Percentiles rank a stretch among this genome's conserved stretches.
These are phyloP conservation scores for Candida ortonii DNA, from an alignment of 805 yeast species.

Conservation along the genomic window DNA sequence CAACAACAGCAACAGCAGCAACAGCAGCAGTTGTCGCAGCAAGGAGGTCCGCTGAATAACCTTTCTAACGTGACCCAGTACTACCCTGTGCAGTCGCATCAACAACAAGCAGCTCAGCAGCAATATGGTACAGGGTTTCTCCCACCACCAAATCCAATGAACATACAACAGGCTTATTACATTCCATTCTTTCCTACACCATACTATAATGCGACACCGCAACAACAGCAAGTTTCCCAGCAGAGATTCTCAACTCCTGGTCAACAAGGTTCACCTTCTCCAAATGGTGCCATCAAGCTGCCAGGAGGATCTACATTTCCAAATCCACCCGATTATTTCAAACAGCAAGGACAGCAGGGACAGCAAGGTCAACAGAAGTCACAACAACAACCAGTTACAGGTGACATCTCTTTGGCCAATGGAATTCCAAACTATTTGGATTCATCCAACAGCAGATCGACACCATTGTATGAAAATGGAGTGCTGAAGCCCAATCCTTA, in stretches of 20 bases:
- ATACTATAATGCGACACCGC: slow-evolving; percentile 21
- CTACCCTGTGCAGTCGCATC: slow-evolving; percentile 16
- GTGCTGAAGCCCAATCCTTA: slow-evolving; percentile 19
- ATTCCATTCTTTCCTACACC: slow-evolving; percentile 25
- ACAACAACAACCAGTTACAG: slow-evolving; percentile 6
- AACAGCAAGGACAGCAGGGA: slow-evolving; percentile 12
- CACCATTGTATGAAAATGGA: slow-evolving; percentile 11
- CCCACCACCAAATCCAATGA: slow-evolving; percentile 28
- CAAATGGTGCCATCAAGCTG: slow-evolving; percentile 13
- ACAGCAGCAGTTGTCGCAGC: slow-evolving; percentile 14
- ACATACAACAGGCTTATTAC: slow-evolving; percentile 24
- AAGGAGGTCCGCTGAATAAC: slow-evolving; percentile 9
- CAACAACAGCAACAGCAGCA: slow-evolving; percentile 9
- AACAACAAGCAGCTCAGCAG: slow-evolving; percentile 15
- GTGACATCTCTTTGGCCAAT: slow-evolving; percentile 4
- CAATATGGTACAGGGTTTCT: slow-evolving; percentile 23
- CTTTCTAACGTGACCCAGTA: slow-evolving; percentile 16
- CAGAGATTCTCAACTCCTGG: slow-evolving; percentile 19
- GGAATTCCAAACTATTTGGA: slow-evolving; percentile 10
- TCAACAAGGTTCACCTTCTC: slow-evolving; percentile 11
- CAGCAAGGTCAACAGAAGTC: slow-evolving; percentile 11
- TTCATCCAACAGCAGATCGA: slow-evolving; percentile 7
- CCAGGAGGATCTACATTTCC: slow-evolving; percentile 19
- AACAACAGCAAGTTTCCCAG: slow-evolving; percentile 24
- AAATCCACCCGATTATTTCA: slow-evolving; percentile 14